These are phyloP conservation scores for Avena eriantha DNA, from an alignment of 176 grass and related monocot genomes.

Conservation along the genomic window DNA sequence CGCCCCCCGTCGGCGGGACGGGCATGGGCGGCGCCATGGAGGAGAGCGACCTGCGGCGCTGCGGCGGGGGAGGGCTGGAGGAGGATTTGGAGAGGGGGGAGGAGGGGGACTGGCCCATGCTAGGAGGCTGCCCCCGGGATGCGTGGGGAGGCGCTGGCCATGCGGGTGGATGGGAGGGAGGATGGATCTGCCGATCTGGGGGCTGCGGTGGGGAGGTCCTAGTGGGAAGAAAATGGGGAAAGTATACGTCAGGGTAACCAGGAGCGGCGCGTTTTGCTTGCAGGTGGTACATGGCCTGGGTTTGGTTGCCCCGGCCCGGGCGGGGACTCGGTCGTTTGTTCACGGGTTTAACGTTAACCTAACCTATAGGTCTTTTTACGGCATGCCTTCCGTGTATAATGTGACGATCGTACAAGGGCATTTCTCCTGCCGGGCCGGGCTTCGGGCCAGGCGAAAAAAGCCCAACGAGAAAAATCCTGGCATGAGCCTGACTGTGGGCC, in stretches of 20 bases:
- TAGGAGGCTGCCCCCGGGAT: constrained; percentile 40
- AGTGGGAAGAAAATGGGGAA: constrained; percentile 29
- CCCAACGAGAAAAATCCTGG: no score
- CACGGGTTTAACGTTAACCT: neutral
- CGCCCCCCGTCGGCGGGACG: neutral
- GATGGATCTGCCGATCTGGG: constrained; percentile 60
- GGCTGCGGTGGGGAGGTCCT: neutral
- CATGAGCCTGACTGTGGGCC: no score
- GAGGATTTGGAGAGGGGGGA: constrained; percentile 38
- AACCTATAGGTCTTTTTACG: no score
- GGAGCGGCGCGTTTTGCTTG: constrained; percentile 21
- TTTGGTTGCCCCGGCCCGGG: neutral
- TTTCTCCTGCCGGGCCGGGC: no score
- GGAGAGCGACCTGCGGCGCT: constrained; percentile 25
- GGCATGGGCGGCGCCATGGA: constrained; percentile 44
- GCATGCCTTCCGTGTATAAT: no score
- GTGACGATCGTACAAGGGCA: no score
- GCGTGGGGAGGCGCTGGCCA: constrained; percentile 44
- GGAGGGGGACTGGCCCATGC: constrained; percentile 52
- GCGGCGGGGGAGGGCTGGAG: constrained; percentile 32
- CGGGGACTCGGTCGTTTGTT: neutral
- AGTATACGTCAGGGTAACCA: neutral
- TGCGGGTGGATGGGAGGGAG: constrained; percentile 23
- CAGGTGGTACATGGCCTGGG: neutral
- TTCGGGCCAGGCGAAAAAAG: no score